Base-by-base conservation (phyloP, 1,139 yeast genomes). In the Pichia sp. region DNA sequence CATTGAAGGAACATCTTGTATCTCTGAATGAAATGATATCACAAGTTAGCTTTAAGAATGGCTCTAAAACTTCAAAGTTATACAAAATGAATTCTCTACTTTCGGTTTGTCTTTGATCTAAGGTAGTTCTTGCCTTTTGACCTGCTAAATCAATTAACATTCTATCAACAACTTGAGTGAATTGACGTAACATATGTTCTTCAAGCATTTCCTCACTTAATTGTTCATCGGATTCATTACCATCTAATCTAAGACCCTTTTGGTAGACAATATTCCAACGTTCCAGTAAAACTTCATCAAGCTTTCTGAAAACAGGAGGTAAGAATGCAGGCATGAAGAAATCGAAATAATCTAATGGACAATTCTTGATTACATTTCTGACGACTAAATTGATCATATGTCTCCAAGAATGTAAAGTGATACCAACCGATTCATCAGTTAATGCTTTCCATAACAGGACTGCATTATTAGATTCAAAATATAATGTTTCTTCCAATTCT, bases 201-300 rank as follows among this genome's bases (percentile, higher is more conserved):
- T 93, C 98, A 87, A 93, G 85, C 95, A 93, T 93, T 63, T 93
- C 99, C 61, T 91, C 97, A n/a, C 94, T 84, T 58, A 94, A 73
- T 17, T 89, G 84, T 49, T 85, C 94, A 58, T 88, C 95, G 53
- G 83, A 87, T 54, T 79, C 86, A 52, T 77, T 77, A 1, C 86
- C 86, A 57, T 76, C 82, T 45, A 83, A 69, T 59, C 81, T 85
- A 46, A 85, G 69, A n/a, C 96, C 96, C 51, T 76, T 75, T 56
- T 74, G 72, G 62, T 83, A 79, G 11, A 83, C 86, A 53, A 77
- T 75, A 24, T 76, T 81, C 99, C 99, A 93, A 63, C 78, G 83
- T 34, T 70, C 70, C 18, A 80, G 77, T 37, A 93, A 70, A 24
- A 90, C 73, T 42, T 77, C 74, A 64, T 91, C 96, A 40, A 93